A percentile compares a stretch with the other conserved stretches of the same genome.
Conservation (phyloP, 345 rosid genomes). For the Garcia nutans region DNA sequence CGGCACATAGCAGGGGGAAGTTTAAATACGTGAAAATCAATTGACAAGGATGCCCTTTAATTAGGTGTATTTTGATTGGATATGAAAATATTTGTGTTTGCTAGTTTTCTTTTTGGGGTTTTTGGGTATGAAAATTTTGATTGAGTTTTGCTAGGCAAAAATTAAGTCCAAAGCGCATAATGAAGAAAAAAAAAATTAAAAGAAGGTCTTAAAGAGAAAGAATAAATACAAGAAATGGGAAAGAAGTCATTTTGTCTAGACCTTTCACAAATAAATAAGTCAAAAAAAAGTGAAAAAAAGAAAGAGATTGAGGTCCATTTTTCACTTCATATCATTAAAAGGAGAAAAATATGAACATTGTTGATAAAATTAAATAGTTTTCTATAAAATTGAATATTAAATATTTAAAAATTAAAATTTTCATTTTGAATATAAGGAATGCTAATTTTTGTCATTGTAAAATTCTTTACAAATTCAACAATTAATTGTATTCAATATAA, state of each 20-base stretch:
- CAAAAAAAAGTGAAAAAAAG: too few relatives aligned
- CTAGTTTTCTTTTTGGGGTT: not conserved
- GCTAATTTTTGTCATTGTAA: too few relatives aligned
- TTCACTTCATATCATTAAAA: too few relatives aligned
- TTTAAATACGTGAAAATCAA: not conserved
- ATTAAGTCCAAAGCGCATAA: not conserved
- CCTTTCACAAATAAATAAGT: not conserved
- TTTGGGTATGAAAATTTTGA: not conserved
- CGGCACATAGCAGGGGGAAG: constrained; percentile 14
- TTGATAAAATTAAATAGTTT: too few relatives aligned
- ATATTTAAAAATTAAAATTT: too few relatives aligned
- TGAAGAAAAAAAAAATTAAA: too few relatives aligned
- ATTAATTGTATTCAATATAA: too few relatives aligned
- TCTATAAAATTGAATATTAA: too few relatives aligned
- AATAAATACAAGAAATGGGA: not conserved
- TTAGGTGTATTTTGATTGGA: not conserved
- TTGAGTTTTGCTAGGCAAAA: not conserved
- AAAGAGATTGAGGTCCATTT: too few relatives aligned
- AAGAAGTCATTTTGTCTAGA: not conserved
- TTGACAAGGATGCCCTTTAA: not conserved
- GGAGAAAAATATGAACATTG: too few relatives aligned
- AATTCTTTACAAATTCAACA: too few relatives aligned
- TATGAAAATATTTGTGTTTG: not conserved
- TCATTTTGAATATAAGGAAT: too few relatives aligned
- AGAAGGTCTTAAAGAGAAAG: not conserved